Evolutionary conservation across 2,329 filamentous ascomycete genomes (phyloP).

Genomic region (Chaetomiaceae sp.): DNA sequence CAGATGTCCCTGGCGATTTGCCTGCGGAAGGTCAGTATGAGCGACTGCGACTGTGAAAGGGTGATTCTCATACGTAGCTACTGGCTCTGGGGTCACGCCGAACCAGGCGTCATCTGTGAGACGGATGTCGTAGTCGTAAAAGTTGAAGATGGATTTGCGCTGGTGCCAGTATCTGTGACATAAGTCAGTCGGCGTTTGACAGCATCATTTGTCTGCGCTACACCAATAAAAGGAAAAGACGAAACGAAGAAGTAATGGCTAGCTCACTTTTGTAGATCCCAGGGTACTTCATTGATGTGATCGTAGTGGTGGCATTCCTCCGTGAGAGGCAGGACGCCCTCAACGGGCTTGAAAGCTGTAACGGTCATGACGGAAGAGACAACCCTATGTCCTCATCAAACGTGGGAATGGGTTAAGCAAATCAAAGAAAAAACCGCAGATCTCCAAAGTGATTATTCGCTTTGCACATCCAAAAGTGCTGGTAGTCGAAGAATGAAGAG

Average conservation of each 20-base stretch:
- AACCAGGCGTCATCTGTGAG: conserved; percentile 96
- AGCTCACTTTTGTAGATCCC: conserved; percentile 74
- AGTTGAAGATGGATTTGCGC: conserved; percentile 77
- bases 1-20: conserved; percentile 69
- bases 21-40: conserved; percentile 35
- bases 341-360: conserved; percentile 35
- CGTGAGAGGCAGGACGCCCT: conserved; percentile 46
- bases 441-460: too few species aligned
- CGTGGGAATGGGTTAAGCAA: too few species aligned
- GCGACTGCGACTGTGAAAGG: not conserved
- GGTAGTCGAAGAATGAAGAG: too few species aligned
- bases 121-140: conserved; percentile 80
- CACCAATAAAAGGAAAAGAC: not conserved
- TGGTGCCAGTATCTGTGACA: conserved; percentile 82
- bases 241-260: too few species aligned
- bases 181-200: too few species aligned
- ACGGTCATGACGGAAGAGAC: conserved; percentile 10
- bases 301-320: conserved; percentile 71
- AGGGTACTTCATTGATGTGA: conserved; percentile 63
- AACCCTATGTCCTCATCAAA: too few species aligned
- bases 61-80: conserved; percentile 60
- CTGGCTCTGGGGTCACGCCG: conserved; percentile 87
- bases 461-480: too few species aligned
- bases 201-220: too few species aligned
- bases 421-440: too few species aligned